Conservation (phyloP, 2,329 filamentous ascomycete species). For the Pseudogymnoascus sp. region DNA sequence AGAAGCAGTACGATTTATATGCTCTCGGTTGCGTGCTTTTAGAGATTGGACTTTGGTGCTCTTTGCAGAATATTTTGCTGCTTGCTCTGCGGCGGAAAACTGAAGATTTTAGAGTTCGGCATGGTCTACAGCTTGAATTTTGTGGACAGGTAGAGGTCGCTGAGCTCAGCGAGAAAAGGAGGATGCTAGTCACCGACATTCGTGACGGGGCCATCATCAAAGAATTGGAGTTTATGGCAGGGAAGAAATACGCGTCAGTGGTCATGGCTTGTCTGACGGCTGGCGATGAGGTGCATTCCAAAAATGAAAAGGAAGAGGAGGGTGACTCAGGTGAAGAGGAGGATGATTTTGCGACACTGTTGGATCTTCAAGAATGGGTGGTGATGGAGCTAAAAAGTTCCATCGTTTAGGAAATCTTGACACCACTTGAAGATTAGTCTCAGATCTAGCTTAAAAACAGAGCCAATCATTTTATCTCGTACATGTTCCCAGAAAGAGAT, state of each 20-base stretch:
- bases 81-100: not conserved
- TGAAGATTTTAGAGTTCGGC: not conserved
- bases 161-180: not conserved
- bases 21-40: slow-evolving; percentile 14
- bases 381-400: not conserved
- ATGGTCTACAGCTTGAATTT: not conserved
- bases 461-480: not conserved
- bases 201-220: not conserved
- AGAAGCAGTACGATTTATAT: slow-evolving; percentile 19
- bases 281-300: not conserved
- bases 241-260: not conserved
- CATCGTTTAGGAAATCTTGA: not conserved
- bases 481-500: not conserved
- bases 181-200: not conserved
- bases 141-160: not conserved
- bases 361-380: not conserved
- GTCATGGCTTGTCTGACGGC: not conserved
- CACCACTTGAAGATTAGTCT: not conserved
- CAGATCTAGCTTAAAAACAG: not conserved
- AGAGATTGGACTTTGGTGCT: slow-evolving; percentile 9
- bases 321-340: not conserved
- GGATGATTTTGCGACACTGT: not conserved
- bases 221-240: not conserved
- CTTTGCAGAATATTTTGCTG: not conserved
- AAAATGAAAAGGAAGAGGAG: not conserved